phyloP scores from a whole-genome alignment of 371 early-diverging fungal species.

The Haplosporangium sp. region DNA sequence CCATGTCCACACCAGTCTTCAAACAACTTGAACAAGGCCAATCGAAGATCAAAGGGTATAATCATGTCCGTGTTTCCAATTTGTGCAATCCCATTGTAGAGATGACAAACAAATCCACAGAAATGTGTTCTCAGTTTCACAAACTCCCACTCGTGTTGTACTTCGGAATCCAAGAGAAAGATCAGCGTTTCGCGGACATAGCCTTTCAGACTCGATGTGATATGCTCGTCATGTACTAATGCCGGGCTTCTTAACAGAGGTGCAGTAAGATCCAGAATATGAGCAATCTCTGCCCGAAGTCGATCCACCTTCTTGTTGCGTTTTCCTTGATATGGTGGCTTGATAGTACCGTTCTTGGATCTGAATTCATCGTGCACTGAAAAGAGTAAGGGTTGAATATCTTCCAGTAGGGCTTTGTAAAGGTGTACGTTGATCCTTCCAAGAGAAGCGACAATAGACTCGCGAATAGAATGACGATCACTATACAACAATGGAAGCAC shows the following conservation, averaged over 20 bases:
- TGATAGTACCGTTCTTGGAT: slow-evolving; percentile 59
- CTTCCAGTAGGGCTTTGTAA: slow-evolving; percentile 77
- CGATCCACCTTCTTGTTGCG: slow-evolving; percentile 78
- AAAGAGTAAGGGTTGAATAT: slow-evolving; percentile 72
- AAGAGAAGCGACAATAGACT: slow-evolving; percentile 76
- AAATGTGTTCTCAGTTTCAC: slow-evolving; percentile 89
- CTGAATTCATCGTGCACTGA: slow-evolving; percentile 77
- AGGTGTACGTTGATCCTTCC: slow-evolving; percentile 77
- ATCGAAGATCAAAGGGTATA: slow-evolving; percentile 85
- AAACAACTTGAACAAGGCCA: slow-evolving; percentile 84
- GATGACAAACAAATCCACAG: slow-evolving; percentile 85
- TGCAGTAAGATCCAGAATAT: slow-evolving; percentile 79
- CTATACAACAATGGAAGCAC: slow-evolving; percentile 76
- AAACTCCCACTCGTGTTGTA: slow-evolving; percentile 89
- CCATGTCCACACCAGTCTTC: slow-evolving; percentile 96
- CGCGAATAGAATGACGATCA: slow-evolving; percentile 79
- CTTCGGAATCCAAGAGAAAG: slow-evolving; percentile 77
- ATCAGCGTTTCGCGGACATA: slow-evolving; percentile 81
- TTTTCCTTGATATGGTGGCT: slow-evolving; percentile 71
- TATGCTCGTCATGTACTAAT: slow-evolving; percentile 70
- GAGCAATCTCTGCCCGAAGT: slow-evolving; percentile 79
- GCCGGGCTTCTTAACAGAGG: slow-evolving; percentile 70
- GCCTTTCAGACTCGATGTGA: slow-evolving; percentile 72
- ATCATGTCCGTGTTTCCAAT: slow-evolving; percentile 61
- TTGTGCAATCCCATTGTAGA: slow-evolving; percentile 77